These are phyloP conservation scores for Escallonia herrerae DNA, from an alignment of 129 eudicot genomes.

Conservation along the genomic window DNA sequence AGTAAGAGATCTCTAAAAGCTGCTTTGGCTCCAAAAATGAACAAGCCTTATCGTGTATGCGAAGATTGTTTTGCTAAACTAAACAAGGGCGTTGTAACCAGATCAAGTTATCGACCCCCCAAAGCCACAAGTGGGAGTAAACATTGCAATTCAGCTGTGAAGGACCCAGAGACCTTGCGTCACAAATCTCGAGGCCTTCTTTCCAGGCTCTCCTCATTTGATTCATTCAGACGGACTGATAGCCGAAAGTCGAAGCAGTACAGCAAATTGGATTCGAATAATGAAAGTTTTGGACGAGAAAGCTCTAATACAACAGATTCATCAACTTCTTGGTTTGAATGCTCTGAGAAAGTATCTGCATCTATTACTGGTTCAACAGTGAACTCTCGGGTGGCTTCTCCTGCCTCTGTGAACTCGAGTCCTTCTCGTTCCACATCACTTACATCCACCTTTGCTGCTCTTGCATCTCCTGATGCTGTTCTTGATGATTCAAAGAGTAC, in stretches of 20 bases:
- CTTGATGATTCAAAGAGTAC: slow-evolving; percentile 31
- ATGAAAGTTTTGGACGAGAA: slow-evolving; percentile 19
- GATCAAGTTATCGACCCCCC: slow-evolving; percentile 31
- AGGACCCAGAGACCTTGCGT: slow-evolving; percentile 21
- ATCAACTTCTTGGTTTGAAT: slow-evolving; percentile 28
- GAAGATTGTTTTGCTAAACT: slow-evolving; percentile 52
- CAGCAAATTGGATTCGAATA: slow-evolving; percentile 25
- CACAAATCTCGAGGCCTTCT: slow-evolving; percentile 28
- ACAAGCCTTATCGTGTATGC: slow-evolving; percentile 58
- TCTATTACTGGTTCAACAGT: slow-evolving; percentile 33
- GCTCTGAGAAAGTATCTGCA: slow-evolving; percentile 28
- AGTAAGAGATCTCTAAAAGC: slow-evolving; percentile 48
- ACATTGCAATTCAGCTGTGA: slow-evolving; percentile 11
- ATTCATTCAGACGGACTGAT: slow-evolving; percentile 42
- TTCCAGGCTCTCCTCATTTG: slow-evolving; percentile 41
- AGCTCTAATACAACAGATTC: slow-evolving; percentile 27
- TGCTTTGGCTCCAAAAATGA: slow-evolving; percentile 53
- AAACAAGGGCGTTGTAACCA: slow-evolving; percentile 22
- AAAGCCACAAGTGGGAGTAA: slow-evolving; percentile 20
- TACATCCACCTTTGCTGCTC: slow-evolving; percentile 20
- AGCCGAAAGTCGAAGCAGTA: slow-evolving; percentile 24
- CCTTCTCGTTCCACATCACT: slow-evolving; percentile 31
- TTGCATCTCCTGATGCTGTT: slow-evolving; percentile 25
- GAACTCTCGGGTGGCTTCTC: slow-evolving; percentile 45
- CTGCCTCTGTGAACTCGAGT: slow-evolving; percentile 38